Evolutionary conservation across 78 protist species (phyloP).

Genomic region (Guillardia theta): DNA sequence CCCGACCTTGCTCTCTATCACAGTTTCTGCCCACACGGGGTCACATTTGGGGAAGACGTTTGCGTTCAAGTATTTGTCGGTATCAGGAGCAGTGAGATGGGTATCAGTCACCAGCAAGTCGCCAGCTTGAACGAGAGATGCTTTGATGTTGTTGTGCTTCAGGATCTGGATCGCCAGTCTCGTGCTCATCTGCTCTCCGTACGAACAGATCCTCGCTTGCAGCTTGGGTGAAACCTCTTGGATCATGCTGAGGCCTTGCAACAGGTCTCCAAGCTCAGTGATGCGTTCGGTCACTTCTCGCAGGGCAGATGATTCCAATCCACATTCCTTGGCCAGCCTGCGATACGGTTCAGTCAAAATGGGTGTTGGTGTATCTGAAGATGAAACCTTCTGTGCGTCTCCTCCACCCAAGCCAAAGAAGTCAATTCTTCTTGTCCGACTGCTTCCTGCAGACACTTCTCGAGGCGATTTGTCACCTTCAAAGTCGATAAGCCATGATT

Average conservation of each 20-base stretch:
- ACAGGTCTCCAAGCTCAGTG: background rate
- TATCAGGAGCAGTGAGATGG: background rate
- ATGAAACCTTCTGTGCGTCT: background rate
- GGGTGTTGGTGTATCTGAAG: background rate
- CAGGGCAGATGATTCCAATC: background rate
- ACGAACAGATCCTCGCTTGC: background rate
- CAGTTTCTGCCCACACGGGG: background rate
- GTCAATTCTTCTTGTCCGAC: background rate
- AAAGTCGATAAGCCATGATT: too few species aligned
- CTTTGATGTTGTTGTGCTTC: background rate
- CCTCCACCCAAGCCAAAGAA: background rate
- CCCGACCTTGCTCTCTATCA: background rate
- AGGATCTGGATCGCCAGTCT: background rate
- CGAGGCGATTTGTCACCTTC: background rate
- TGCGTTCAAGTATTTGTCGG: conserved; percentile 27
- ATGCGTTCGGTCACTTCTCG: background rate
- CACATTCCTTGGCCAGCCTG: background rate
- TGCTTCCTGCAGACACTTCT: background rate
- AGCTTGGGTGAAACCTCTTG: background rate
- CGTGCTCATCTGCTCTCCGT: conserved; percentile 18
- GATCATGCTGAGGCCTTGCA: background rate
- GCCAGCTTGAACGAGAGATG: background rate
- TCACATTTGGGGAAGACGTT: background rate
- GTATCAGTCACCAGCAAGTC: background rate
- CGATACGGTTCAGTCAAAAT: too few species aligned